Conservation (phyloP, 306 rosid species). For the Cucurbita ficifolia region DNA sequence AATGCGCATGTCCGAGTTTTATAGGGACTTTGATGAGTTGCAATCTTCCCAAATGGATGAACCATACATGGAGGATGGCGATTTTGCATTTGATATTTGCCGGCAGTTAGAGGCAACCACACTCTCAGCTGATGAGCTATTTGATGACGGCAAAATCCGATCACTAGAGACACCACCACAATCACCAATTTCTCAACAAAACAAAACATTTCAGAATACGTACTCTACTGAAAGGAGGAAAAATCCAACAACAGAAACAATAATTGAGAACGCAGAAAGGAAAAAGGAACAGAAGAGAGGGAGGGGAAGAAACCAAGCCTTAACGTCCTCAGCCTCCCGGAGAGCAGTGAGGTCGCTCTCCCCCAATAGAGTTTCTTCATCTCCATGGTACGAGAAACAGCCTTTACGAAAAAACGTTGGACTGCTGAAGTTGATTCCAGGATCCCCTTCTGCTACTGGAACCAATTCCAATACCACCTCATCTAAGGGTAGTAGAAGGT, state of each 20-base stretch:
- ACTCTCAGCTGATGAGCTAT: conserved; percentile 76
- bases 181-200: conserved; percentile 11
- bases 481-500: conserved; percentile 40
- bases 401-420: conserved; percentile 13
- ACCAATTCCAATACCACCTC: conserved; percentile 12
- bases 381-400: conserved; percentile 33
- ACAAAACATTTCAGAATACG: conserved; percentile 17
- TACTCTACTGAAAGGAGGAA: conserved; percentile 23
- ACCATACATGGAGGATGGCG: conserved; percentile 6
- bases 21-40: conserved; percentile 21
- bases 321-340: conserved; percentile 19
- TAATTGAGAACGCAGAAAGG: not conserved
- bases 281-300: conserved; percentile 32
- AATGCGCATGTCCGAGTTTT: conserved; percentile 32
- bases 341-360: conserved; percentile 57
- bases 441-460: not conserved
- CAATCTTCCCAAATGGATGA: not conserved
- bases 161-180: conserved; percentile 25
- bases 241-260: not conserved
- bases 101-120: conserved; percentile 23
- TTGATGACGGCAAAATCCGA: conserved; percentile 51
- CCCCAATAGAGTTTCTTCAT: conserved; percentile 36
- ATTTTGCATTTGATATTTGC: conserved; percentile 46
- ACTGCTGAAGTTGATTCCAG: not conserved
- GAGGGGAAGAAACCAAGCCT: conserved; percentile 41